Evolutionary conservation across 1,284 basidiomycete genomes (phyloP).

Genomic region (Takashimella tepidaria): DNA sequence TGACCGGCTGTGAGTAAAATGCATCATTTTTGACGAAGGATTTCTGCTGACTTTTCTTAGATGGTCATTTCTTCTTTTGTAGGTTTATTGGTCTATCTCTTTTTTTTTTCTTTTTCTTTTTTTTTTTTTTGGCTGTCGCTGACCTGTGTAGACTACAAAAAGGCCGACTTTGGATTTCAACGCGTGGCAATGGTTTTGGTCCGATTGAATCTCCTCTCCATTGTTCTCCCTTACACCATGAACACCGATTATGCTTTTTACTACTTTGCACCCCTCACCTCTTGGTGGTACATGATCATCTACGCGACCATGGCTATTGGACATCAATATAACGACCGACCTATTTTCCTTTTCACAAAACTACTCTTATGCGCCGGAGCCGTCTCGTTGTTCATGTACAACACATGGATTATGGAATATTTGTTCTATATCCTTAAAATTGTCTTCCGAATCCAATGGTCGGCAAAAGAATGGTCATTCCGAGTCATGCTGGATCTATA

Average conservation of each 20-base stretch:
- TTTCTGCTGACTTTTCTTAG: conserved; percentile 16
- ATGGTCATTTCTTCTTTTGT: conserved; percentile 48
- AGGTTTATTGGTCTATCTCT: conserved; percentile 4
- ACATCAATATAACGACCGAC: conserved; percentile 65
- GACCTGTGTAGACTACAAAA: conserved; percentile 66
- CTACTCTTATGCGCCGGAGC: conserved; percentile 59
- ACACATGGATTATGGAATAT: conserved; percentile 58
- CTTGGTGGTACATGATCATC: conserved; percentile 64
- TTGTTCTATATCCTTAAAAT: conserved; percentile 61
- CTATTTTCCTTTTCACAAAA: conserved; percentile 64
- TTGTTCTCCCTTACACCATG: conserved; percentile 79
- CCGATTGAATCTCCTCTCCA: conserved; percentile 73
- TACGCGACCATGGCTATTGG: conserved; percentile 71
- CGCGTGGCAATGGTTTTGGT: conserved; percentile 72
- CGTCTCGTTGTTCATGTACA: conserved; percentile 63
- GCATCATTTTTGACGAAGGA: too few relatives aligned
- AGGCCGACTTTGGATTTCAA: conserved; percentile 73
- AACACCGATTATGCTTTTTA: conserved; percentile 84
- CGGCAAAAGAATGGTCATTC: conserved; percentile 77
- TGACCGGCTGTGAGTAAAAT: conserved; percentile 50
- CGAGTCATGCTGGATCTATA: conserved; percentile 79
- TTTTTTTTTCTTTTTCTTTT: background rate
- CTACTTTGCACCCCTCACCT: conserved; percentile 78
- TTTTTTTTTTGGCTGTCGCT: background rate
- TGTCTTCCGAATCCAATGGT: conserved; percentile 72